Conservation (phyloP, 768 basidiomycete species). For the Neoboletus subvelutipes region DNA sequence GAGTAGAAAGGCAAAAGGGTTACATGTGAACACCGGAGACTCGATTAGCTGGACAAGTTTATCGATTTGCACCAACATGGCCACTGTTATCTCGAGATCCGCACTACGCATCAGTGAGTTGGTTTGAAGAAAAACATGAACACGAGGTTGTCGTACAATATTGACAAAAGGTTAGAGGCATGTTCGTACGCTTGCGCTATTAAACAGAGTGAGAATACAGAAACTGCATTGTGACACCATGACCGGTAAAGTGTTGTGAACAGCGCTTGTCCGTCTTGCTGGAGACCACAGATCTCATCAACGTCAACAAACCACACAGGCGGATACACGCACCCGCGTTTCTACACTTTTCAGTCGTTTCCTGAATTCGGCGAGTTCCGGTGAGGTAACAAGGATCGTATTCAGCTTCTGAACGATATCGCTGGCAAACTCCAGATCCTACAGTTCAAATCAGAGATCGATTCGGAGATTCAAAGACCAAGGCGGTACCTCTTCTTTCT, state of each 20-base stretch:
- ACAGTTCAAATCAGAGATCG: neutral
- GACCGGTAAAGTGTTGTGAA: constrained; percentile 94
- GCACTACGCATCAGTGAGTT: constrained; percentile 52
- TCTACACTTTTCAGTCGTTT: constrained; percentile 91
- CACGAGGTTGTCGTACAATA: constrained; percentile 63
- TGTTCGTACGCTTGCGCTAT: constrained; percentile 99
- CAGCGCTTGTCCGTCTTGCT: constrained; percentile 95
- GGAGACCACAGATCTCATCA: neutral
- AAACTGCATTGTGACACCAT: constrained; percentile 98
- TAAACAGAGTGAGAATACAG: constrained; percentile 93
- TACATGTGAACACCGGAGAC: constrained; percentile 97
- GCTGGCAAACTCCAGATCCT: constrained; percentile 98
- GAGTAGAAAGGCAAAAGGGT: constrained; percentile 22
- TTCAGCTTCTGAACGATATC: constrained; percentile 97
- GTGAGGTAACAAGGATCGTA: constrained; percentile 93
- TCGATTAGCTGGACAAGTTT: constrained; percentile 98
- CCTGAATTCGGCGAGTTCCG: constrained; percentile 93
- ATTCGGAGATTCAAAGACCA: neutral
- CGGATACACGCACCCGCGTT: constrained; percentile 62
- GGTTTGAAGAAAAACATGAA: neutral
- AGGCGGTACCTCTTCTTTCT: constrained; percentile 87
- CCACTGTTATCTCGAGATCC: constrained; percentile 94
- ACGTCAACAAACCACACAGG: neutral
- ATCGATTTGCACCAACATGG: constrained; percentile 92
- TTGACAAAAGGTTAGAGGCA: constrained; percentile 92